phyloP scores from a whole-genome alignment of 1,284 basidiomycete species.

The Apiotrichum siamense region DNA sequence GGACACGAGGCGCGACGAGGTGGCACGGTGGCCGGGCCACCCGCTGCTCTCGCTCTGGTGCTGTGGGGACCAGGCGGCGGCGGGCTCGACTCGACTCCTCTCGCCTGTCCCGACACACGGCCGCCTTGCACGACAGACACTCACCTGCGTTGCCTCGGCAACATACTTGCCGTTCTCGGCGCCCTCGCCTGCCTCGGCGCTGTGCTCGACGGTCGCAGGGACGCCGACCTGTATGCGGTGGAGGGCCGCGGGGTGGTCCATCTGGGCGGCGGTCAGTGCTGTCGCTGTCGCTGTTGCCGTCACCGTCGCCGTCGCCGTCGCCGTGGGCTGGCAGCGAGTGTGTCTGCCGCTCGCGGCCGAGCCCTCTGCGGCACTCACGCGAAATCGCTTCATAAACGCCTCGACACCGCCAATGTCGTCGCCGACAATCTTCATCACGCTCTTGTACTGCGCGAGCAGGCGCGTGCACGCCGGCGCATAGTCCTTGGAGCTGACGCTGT shows the following conservation, averaged over 20 bases:
- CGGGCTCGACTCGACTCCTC: no score
- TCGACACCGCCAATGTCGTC: constrained; percentile 77
- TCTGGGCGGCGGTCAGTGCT: no score
- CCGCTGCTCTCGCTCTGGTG: no score
- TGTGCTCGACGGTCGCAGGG: constrained; percentile 91
- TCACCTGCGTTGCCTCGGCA: constrained; percentile 93
- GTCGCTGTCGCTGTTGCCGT: background rate
- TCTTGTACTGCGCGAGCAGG: constrained; percentile 92
- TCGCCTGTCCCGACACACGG: background rate
- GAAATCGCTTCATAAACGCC: constrained; percentile 84
- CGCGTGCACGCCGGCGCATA: constrained; percentile 94
- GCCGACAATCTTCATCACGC: constrained; percentile 85
- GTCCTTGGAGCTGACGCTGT: constrained; percentile 84
- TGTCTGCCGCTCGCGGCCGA: no score
- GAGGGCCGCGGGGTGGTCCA: constrained; percentile 89
- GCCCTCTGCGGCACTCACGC: constrained; percentile 52
- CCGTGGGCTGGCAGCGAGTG: no score
- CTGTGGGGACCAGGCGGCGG: no score
- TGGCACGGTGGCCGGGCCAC: no score
- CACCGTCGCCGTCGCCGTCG: no score
- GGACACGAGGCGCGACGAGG: background rate
- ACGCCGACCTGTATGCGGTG: constrained; percentile 88
- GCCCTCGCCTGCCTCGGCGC: constrained; percentile 62
- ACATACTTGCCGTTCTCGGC: constrained; percentile 93
- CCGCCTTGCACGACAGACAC: constrained; percentile 18